Evolutionary conservation across 176 grass and related monocot species (phyloP).

Genomic region (Oryza meyeriana): DNA sequence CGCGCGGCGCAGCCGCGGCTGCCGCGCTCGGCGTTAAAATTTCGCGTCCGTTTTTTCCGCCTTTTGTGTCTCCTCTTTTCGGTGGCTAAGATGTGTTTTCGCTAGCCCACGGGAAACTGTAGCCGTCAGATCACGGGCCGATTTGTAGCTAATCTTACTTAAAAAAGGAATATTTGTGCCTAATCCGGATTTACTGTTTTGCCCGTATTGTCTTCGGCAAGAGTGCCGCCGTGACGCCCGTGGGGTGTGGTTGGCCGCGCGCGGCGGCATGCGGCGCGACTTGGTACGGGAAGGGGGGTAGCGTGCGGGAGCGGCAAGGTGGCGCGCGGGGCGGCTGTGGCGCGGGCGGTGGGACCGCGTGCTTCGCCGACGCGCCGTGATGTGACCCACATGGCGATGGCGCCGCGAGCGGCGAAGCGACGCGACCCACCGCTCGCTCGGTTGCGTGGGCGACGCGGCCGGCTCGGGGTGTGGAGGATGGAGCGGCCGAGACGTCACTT

Average conservation of each 20-base stretch:
- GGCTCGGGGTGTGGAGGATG: not conserved
- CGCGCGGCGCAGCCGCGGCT: slow-evolving; percentile 14
- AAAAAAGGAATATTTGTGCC: not conserved
- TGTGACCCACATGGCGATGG: not conserved
- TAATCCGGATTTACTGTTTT: too few species aligned
- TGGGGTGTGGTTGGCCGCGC: slow-evolving; percentile 26
- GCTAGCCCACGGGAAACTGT: not conserved
- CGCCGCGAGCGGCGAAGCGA: not conserved
- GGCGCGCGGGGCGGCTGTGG: slow-evolving; percentile 16
- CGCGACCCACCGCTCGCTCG: not conserved
- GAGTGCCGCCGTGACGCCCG: not conserved
- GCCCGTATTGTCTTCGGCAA: not conserved
- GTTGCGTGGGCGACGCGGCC: not conserved
- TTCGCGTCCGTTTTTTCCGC: not conserved
- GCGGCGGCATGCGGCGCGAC: slow-evolving; percentile 38
- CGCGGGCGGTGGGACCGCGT: slow-evolving; percentile 1
- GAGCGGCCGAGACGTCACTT: not conserved
- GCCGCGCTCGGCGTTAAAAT: slow-evolving; percentile 13
- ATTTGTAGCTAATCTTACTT: not conserved
- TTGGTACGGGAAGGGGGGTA: not conserved
- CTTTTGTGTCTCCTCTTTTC: not conserved
- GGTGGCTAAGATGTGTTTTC: not conserved
- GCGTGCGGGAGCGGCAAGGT: slow-evolving; percentile 37
- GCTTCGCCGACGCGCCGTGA: slow-evolving; percentile 16
- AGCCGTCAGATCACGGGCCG: slow-evolving; percentile 10